Percentiles rank a stretch among this genome's conserved stretches.
These are phyloP conservation scores for Fragilariopsis cylindrus DNA, from an alignment of 108 stramenopile species.

Conservation along the genomic window DNA sequence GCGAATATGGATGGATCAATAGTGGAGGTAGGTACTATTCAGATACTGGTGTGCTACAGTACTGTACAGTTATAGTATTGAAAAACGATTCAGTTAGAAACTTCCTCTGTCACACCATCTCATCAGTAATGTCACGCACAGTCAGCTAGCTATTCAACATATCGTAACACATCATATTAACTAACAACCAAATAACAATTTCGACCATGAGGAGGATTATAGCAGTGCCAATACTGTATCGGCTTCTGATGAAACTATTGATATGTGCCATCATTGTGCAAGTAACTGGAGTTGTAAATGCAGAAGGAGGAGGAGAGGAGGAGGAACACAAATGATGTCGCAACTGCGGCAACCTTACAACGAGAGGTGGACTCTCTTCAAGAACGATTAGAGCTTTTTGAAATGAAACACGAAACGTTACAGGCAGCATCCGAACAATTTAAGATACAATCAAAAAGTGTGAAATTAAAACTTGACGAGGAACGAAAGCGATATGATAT, in stretches of 20 bases:
- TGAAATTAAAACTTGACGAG: constrained; percentile 21
- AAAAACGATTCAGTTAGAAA: too few relatives aligned
- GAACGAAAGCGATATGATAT: constrained; percentile 23
- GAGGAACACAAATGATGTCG: neutral
- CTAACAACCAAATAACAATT: too few relatives aligned
- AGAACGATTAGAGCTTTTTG: constrained; percentile 23
- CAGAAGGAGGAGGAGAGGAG: neutral
- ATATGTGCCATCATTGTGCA: neutral
- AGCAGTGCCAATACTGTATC: neutral
- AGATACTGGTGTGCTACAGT: too few relatives aligned
- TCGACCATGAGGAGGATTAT: neutral
- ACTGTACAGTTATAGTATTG: too few relatives aligned
- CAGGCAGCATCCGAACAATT: constrained; percentile 37
- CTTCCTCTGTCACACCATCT: too few relatives aligned
- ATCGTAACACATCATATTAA: too few relatives aligned
- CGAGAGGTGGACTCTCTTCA: constrained; percentile 21
- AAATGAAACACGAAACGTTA: constrained; percentile 31
- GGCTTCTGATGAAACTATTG: neutral
- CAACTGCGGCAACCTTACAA: constrained; percentile 14
- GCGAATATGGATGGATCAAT: too few relatives aligned
- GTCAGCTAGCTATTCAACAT: too few relatives aligned
- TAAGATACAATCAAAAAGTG: constrained; percentile 17
- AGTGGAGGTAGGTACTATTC: too few relatives aligned
- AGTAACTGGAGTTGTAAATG: neutral
- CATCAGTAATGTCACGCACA: too few relatives aligned